These are phyloP conservation scores for Populus hybrid DNA, from an alignment of 441 rosid genomes.

Conservation along the genomic window DNA sequence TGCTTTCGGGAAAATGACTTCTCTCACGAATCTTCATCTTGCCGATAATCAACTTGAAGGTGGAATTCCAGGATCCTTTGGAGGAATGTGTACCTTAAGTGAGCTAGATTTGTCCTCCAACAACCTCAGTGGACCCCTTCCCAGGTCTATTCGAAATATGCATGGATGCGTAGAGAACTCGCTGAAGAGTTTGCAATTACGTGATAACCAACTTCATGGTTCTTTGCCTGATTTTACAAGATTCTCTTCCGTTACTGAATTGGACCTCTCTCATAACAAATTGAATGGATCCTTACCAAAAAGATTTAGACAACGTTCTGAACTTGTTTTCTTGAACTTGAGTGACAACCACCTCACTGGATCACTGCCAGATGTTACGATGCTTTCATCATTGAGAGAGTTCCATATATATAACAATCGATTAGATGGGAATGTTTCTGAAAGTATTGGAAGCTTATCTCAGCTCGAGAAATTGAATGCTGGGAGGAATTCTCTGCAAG, in stretches of 20 bases:
- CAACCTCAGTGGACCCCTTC: conserved; percentile 9
- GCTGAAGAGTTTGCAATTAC: conserved; percentile 10
- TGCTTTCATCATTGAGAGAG: not conserved
- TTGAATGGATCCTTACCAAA: conserved; percentile 13
- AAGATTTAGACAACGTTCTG: too few species aligned
- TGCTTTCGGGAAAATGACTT: not conserved
- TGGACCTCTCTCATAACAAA: conserved; percentile 7
- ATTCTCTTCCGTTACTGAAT: conserved; percentile 12
- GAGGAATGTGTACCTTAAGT: conserved; percentile 15
- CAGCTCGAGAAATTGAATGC: conserved; percentile 10
- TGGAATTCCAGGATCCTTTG: conserved; percentile 1
- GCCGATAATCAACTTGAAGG: conserved; percentile 4
- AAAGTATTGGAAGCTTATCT: conserved; percentile 21
- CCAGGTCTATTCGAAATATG: not conserved
- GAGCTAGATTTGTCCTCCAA: conserved; percentile 6
- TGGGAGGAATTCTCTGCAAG: conserved; percentile 17
- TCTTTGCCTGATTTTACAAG: conserved; percentile 13
- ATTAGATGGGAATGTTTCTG: not conserved
- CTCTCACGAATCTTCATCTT: not conserved
- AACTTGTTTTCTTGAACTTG: too few species aligned
- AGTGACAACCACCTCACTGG: too few species aligned
- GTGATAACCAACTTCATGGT: conserved; percentile 19
- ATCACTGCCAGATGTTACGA: too few species aligned
- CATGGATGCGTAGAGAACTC: conserved; percentile 16
- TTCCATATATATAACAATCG: not conserved